phyloP scores from a whole-genome alignment of 2,329 filamentous ascomycete genomes.

The Trichophyton schoenleinii region DNA sequence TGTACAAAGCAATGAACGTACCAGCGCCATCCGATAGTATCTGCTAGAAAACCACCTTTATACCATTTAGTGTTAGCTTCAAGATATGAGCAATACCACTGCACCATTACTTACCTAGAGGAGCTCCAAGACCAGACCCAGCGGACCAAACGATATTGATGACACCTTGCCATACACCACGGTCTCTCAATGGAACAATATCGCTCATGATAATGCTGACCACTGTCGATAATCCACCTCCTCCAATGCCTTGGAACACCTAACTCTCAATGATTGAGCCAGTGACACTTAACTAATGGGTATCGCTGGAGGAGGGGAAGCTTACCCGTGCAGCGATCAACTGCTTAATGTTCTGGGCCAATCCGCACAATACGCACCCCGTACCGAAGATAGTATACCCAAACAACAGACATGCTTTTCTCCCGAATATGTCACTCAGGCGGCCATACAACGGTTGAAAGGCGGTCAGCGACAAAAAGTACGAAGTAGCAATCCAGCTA shows the following conservation, averaged over 20 bases:
- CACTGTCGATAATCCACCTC: constrained; percentile 59
- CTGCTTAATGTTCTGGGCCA: constrained; percentile 52
- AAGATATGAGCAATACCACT: neutral
- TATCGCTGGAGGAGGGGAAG: constrained; percentile 14
- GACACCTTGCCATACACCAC: constrained; percentile 62
- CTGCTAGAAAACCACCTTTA: constrained; percentile 51
- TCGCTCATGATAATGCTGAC: constrained; percentile 59
- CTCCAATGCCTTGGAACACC: constrained; percentile 52
- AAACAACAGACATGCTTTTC: constrained; percentile 53
- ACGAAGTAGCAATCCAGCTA: constrained; percentile 59
- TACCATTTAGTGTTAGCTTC: neutral
- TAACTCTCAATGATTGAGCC: constrained; percentile 8
- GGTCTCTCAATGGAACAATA: constrained; percentile 54
- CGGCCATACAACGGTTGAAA: constrained; percentile 66
- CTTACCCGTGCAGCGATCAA: constrained; percentile 50
- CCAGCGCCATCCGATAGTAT: constrained; percentile 65
- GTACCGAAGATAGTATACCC: constrained; percentile 52
- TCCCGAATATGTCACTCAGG: constrained; percentile 57
- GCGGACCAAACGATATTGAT: constrained; percentile 60
- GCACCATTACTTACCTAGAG: constrained; percentile 39
- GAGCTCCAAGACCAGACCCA: constrained; percentile 57
- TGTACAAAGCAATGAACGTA: constrained; percentile 22
- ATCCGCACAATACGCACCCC: constrained; percentile 49
- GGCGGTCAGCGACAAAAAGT: constrained; percentile 61
- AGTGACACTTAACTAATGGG: neutral